Evolutionary conservation across 192 early-diverging fungal species (phyloP).

Genomic region (Umbelopsis ramanniana): DNA sequence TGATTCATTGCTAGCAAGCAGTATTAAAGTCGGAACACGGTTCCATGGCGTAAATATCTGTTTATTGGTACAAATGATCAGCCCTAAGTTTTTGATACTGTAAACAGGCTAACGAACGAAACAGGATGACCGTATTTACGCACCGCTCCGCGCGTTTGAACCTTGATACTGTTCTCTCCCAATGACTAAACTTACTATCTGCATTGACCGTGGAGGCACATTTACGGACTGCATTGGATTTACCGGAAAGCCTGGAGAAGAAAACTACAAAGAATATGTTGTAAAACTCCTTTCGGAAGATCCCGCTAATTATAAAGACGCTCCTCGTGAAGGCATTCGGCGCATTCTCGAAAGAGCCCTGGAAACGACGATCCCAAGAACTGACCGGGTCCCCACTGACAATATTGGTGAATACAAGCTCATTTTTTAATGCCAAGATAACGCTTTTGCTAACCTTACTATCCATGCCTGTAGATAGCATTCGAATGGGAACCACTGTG

Average conservation of each 20-base stretch:
- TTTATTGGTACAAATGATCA: no score
- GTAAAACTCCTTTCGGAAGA: slow-evolving; percentile 94
- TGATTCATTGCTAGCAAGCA: no score
- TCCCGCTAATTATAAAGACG: slow-evolving; percentile 88
- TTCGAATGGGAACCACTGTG: slow-evolving; percentile 97
- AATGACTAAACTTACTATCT: slow-evolving; percentile 50
- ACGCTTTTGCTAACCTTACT: neutral
- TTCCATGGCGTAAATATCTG: no score
- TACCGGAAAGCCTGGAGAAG: slow-evolving; percentile 57
- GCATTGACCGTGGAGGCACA: slow-evolving; percentile 95
- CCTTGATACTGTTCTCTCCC: neutral
- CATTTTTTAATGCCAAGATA: neutral
- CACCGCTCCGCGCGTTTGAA: slow-evolving; percentile 30
- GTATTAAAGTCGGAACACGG: no score
- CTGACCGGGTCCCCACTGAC: slow-evolving; percentile 72
- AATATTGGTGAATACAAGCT: slow-evolving; percentile 53
- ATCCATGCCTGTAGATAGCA: slow-evolving; percentile 35
- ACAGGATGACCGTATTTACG: no score
- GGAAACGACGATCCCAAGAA: slow-evolving; percentile 68
- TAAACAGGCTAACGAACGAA: no score
- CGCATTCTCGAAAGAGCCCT: slow-evolving; percentile 83
- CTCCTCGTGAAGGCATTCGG: slow-evolving; percentile 93
- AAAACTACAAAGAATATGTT: slow-evolving; percentile 63
- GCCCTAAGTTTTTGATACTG: no score
- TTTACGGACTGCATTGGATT: slow-evolving; percentile 96